These are phyloP conservation scores for Macroventuria anomochaeta DNA, from an alignment of 2,329 filamentous ascomycete genomes.

Conservation along the genomic window DNA sequence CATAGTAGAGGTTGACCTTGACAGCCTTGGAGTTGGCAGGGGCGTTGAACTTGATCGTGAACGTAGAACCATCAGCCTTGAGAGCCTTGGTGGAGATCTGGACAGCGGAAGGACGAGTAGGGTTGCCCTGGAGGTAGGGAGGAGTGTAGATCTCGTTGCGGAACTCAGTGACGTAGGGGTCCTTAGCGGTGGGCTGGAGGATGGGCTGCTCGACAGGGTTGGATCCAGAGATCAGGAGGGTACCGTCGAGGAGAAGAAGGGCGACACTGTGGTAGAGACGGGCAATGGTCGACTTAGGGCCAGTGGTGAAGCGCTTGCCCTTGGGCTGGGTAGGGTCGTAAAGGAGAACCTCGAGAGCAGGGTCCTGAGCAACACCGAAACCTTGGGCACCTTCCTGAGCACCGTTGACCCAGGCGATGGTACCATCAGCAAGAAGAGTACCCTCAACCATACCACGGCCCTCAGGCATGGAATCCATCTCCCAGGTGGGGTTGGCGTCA, in stretches of 20 bases:
- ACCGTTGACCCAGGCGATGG: constrained; percentile 68
- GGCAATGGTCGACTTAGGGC: constrained; percentile 53
- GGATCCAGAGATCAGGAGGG: constrained; percentile 64
- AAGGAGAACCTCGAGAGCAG: constrained; percentile 63
- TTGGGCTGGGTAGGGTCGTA: constrained; percentile 62
- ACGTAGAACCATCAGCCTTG: constrained; percentile 52
- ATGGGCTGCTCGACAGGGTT: constrained; percentile 67
- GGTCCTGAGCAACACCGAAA: constrained; percentile 62
- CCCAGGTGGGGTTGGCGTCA: constrained; percentile 57
- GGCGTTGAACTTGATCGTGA: constrained; percentile 57
- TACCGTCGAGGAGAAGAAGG: constrained; percentile 65
- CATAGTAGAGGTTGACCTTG: constrained; percentile 63
- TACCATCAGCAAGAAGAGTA: constrained; percentile 66
- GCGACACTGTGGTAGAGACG: constrained; percentile 67
- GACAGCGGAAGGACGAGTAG: constrained; percentile 59
- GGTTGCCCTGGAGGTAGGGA: constrained; percentile 63
- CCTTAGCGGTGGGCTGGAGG: constrained; percentile 51
- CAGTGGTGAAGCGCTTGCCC: constrained; percentile 59
- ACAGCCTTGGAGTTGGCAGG: constrained; percentile 52
- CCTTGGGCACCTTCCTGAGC: constrained; percentile 65
- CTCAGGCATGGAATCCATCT: constrained; percentile 65
- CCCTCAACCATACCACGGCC: constrained; percentile 67
- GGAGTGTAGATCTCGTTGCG: constrained; percentile 68
- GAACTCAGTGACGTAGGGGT: constrained; percentile 66
- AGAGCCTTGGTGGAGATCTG: constrained; percentile 54